These are phyloP conservation scores for Fusarium aywerte DNA, from an alignment of 2,329 filamentous ascomycete genomes.

Conservation along the genomic window DNA sequence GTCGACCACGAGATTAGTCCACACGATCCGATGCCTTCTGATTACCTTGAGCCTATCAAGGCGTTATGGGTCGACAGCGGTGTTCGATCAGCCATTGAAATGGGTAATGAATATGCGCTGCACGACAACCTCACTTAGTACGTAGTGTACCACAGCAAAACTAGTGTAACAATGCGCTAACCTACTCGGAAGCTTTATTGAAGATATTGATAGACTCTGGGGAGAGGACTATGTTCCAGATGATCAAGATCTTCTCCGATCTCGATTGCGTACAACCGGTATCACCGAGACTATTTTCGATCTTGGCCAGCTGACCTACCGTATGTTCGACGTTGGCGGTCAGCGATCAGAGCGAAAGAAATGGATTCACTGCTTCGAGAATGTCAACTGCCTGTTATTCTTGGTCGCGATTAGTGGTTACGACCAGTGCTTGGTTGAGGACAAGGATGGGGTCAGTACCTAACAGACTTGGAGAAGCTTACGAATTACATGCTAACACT, in stretches of 20 bases:
- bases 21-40: constrained; percentile 80
- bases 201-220: constrained; percentile 80
- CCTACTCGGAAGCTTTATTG: constrained; percentile 75
- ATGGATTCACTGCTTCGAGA: constrained; percentile 97
- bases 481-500: constrained; percentile 21
- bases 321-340: constrained; percentile 96
- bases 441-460: constrained; percentile 86
- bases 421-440: constrained; percentile 94
- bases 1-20: constrained; percentile 84
- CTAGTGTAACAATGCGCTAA: constrained; percentile 31
- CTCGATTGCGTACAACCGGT: constrained; percentile 89
- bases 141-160: constrained; percentile 49
- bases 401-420: constrained; percentile 96
- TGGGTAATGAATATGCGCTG: constrained; percentile 95
- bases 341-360: constrained; percentile 95
- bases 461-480: neutral
- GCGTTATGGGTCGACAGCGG: constrained; percentile 85
- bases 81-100: constrained; percentile 86
- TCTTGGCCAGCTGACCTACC: constrained; percentile 89
- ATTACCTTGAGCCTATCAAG: constrained; percentile 85
- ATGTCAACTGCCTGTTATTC: constrained; percentile 91
- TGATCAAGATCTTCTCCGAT: constrained; percentile 94
- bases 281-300: constrained; percentile 97
- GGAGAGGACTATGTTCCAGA: constrained; percentile 83
- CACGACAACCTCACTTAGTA: constrained; percentile 97